Conservation (phyloP, 2,329 filamentous ascomycete species). For the Ascochyta koolunga region DNA sequence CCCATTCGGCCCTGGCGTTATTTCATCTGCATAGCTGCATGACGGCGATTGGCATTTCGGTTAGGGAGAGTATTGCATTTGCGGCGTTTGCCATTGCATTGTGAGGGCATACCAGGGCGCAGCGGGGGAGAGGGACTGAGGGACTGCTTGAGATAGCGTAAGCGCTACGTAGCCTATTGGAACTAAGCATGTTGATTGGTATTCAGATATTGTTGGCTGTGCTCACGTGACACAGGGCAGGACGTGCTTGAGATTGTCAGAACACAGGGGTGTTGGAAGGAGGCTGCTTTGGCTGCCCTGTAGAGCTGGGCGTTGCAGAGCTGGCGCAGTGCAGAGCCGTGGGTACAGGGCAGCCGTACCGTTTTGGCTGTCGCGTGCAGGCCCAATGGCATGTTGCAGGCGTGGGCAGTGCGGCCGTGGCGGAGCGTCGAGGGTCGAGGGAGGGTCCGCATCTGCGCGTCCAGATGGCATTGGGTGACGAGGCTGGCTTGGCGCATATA, state of each 20-base stretch:
- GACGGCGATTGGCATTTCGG: conserved; percentile 3
- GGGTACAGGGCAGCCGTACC: too few species aligned
- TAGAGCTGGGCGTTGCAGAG: too few species aligned
- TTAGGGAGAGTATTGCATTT: conserved; percentile 1
- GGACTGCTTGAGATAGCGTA: background rate
- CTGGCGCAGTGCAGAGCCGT: too few species aligned
- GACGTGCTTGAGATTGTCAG: too few species aligned
- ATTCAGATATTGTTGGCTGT: too few species aligned
- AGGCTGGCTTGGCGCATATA: conserved; percentile 27
- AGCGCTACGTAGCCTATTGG: conserved; percentile 13
- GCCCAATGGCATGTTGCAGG: too few species aligned
- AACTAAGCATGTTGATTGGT: too few species aligned
- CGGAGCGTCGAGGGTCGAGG: background rate
- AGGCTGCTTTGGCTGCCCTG: too few species aligned
- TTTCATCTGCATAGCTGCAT: conserved; percentile 8
- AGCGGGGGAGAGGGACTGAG: background rate
- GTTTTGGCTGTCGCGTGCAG: too few species aligned
- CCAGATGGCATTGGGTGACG: conserved; percentile 5
- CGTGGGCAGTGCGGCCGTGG: too few species aligned
- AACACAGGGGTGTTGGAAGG: too few species aligned
- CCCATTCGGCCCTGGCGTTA: conserved; percentile 6
- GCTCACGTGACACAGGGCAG: too few species aligned
- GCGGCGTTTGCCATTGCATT: conserved; percentile 8
- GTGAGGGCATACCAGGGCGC: conserved; percentile 11
- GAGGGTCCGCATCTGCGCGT: background rate